These are phyloP conservation scores for Camillea tinctor DNA, from an alignment of 2,329 filamentous ascomycete genomes.

Conservation along the genomic window DNA sequence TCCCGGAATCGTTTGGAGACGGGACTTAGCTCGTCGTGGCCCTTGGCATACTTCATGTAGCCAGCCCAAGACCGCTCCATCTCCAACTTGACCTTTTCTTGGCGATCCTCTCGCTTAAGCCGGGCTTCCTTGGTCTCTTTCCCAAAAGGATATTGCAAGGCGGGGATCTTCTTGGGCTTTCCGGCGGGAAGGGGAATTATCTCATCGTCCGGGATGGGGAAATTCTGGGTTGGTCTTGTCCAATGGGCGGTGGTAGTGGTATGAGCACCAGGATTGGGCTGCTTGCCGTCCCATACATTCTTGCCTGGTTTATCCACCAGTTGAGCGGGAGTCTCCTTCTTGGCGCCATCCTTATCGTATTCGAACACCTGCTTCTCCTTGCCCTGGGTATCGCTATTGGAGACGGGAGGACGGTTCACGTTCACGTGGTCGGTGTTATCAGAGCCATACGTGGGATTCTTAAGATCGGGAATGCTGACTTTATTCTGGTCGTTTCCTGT, in stretches of 20 bases:
- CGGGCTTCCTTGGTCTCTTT: conserved; percentile 60
- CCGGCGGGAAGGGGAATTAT: conserved; percentile 76
- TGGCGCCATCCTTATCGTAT: conserved; percentile 26
- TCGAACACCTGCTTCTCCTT: conserved; percentile 18
- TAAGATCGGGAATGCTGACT: conserved; percentile 24
- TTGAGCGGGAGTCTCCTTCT: conserved; percentile 23
- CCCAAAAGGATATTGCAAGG: conserved; percentile 73
- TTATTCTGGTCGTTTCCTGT: conserved; percentile 13
- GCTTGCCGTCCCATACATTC: conserved; percentile 17
- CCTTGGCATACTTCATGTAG: conserved; percentile 78
- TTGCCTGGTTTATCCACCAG: conserved; percentile 32
- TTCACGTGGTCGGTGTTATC: conserved; percentile 9
- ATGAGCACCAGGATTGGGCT: conserved; percentile 18
- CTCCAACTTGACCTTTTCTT: conserved; percentile 67
- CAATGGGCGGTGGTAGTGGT: conserved; percentile 58
- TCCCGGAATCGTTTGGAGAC: conserved; percentile 66
- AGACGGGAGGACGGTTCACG: conserved; percentile 14
- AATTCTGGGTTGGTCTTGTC: conserved; percentile 72
- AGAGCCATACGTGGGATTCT: conserved; percentile 12
- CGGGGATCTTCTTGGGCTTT: conserved; percentile 66
- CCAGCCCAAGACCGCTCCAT: conserved; percentile 79
- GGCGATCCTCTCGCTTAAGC: conserved; percentile 61
- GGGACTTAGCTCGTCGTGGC: conserved; percentile 82
- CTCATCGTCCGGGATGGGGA: conserved; percentile 68
- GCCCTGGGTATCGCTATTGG: conserved; percentile 12